Conservation (phyloP, 192 early-diverging fungal species). For the Backusella tuberculispora region DNA sequence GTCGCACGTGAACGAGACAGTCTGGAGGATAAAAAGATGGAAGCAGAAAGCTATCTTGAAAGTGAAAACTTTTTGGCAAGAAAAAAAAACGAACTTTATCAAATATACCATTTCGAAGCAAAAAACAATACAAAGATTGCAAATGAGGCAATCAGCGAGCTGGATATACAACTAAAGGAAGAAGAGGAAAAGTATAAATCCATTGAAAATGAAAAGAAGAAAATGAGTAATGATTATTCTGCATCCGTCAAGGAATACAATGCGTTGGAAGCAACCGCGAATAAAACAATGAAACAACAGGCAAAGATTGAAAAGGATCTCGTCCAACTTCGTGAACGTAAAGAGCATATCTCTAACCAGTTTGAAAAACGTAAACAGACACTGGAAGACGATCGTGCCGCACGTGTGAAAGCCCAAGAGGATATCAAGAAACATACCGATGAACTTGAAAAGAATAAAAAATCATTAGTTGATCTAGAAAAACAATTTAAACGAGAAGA, state of each 20-base stretch:
- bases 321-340: constrained; percentile 85
- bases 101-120: constrained; percentile 70
- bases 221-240: constrained; percentile 63
- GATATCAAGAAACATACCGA: constrained; percentile 73
- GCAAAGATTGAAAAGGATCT: constrained; percentile 76
- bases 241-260: constrained; percentile 61
- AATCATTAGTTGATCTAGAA: constrained; percentile 67
- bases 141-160: constrained; percentile 49
- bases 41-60: constrained; percentile 80
- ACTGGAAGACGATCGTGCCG: constrained; percentile 65
- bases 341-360: constrained; percentile 79
- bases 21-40: constrained; percentile 78
- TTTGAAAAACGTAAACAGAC: constrained; percentile 76
- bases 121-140: constrained; percentile 53
- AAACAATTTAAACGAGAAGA: constrained; percentile 69
- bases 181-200: constrained; percentile 65
- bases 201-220: constrained; percentile 65
- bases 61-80: constrained; percentile 78
- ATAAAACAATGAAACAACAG: constrained; percentile 64
- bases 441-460: constrained; percentile 59
- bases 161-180: constrained; percentile 57
- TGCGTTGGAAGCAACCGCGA: constrained; percentile 47
- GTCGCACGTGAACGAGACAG: constrained; percentile 87
- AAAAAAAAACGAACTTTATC: constrained; percentile 78
- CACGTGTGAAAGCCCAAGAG: constrained; percentile 60